phyloP scores from a whole-genome alignment of 2,329 filamentous ascomycete species.

The Ilyonectria destructans region DNA sequence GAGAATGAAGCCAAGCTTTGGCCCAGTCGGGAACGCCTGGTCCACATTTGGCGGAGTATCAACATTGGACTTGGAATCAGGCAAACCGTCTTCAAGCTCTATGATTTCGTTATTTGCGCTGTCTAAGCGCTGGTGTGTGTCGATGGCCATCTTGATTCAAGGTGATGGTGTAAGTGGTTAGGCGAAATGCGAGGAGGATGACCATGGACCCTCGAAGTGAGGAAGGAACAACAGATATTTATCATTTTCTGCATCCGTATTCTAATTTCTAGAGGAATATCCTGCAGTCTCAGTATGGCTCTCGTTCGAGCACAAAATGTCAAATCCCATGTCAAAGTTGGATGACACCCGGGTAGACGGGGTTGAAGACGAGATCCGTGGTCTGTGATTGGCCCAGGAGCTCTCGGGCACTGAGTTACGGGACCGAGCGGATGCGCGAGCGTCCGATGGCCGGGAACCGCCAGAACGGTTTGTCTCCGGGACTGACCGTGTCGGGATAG shows the following conservation, averaged over 20 bases:
- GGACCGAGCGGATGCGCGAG: constrained; percentile 16
- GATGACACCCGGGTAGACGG: constrained; percentile 12
- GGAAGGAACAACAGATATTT: constrained; percentile 1
- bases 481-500: not conserved
- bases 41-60: not conserved
- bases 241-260: not conserved
- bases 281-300: not conserved
- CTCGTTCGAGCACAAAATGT: not conserved
- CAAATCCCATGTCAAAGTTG: not conserved
- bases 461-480: constrained; percentile 1
- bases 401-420: constrained; percentile 7
- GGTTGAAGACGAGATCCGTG: constrained; percentile 13
- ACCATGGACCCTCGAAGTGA: not conserved
- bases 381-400: constrained; percentile 18
- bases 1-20: constrained; percentile 25
- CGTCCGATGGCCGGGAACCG: constrained; percentile 8
- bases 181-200: not conserved
- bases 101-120: not conserved
- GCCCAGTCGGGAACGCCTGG: constrained; percentile 10
- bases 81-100: not conserved
- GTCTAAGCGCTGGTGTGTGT: not conserved
- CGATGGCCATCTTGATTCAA: constrained; percentile 1
- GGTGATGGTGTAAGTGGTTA: not conserved
- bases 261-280: not conserved
- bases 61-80: not conserved